Conservation (phyloP, 345 rosid species). For the Salix viminalis region DNA sequence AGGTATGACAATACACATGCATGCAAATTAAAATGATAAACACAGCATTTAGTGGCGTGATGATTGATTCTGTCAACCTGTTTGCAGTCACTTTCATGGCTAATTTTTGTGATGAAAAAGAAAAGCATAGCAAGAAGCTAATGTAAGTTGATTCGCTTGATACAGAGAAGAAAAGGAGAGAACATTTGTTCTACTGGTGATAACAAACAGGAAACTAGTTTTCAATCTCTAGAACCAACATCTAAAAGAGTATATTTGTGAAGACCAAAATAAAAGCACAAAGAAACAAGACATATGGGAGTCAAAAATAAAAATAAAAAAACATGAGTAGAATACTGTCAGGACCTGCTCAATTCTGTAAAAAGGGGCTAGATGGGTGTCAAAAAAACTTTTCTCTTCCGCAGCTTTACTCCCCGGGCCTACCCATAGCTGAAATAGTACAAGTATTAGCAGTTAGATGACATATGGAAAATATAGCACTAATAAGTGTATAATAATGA, state of each 20-base stretch:
- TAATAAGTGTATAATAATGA: not conserved
- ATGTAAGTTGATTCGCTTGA: not conserved
- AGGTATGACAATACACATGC: not conserved
- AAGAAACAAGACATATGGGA: slow-evolving; percentile 5
- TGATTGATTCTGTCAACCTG: not conserved
- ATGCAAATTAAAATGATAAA: not conserved
- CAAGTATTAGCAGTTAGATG: slow-evolving; percentile 15
- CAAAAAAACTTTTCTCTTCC: slow-evolving; percentile 82
- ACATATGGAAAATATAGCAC: not conserved
- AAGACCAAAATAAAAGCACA: not conserved
- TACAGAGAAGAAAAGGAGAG: not conserved
- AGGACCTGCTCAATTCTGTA: slow-evolving; percentile 96
- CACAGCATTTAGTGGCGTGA: not conserved
- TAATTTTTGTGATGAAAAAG: not conserved
- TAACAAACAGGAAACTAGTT: not conserved
- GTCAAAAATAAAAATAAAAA: slow-evolving; percentile 8
- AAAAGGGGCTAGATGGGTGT: slow-evolving; percentile 85
- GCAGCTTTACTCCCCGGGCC: slow-evolving; percentile 95
- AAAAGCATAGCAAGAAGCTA: not conserved
- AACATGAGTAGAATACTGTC: not conserved
- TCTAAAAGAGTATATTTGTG: not conserved
- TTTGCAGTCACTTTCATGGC: not conserved
- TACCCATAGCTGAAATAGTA: slow-evolving; percentile 83
- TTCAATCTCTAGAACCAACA: not conserved
- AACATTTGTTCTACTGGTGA: no score